These are phyloP conservation scores for Ustilago nuda DNA, from an alignment of 1,284 basidiomycete genomes.

Conservation along the genomic window DNA sequence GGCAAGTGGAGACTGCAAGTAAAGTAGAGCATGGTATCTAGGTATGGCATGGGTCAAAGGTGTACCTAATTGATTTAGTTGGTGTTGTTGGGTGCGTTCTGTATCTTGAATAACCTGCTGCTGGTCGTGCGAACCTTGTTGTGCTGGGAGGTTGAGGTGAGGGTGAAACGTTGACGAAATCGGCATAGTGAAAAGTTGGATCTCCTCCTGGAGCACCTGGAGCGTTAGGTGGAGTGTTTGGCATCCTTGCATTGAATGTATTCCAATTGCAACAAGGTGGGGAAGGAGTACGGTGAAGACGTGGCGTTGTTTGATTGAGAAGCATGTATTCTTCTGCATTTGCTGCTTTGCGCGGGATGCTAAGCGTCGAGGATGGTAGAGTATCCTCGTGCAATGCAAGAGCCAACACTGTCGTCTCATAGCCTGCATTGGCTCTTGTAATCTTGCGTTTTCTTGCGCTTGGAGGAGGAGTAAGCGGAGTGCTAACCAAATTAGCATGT, in stretches of 20 bases:
- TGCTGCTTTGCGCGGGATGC: slow-evolving; percentile 7
- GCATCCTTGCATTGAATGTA: slow-evolving; percentile 1
- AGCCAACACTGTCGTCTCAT: slow-evolving; percentile 3
- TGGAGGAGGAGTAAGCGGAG: slow-evolving; percentile 29
- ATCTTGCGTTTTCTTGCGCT: slow-evolving; percentile 9
- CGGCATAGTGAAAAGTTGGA: slow-evolving; percentile 53
- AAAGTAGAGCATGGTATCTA: neutral
- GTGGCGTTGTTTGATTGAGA: neutral
- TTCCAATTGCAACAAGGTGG: neutral
- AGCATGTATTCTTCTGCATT: slow-evolving; percentile 41
- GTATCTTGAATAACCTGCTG: neutral
- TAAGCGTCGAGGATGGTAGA: slow-evolving; percentile 5
- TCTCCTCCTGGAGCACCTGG: slow-evolving; percentile 45
- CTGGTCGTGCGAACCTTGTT: slow-evolving; percentile 7
- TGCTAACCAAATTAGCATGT: slow-evolving; percentile 1
- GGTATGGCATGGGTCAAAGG: slow-evolving; percentile 19
- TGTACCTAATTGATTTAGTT: slow-evolving; percentile 24
- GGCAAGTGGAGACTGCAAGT: too few species aligned
- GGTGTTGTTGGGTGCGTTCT: slow-evolving; percentile 18
- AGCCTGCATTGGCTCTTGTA: neutral
- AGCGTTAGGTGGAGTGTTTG: slow-evolving; percentile 27
- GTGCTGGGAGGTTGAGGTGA: slow-evolving; percentile 45
- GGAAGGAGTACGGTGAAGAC: slow-evolving; percentile 21
- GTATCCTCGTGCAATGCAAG: slow-evolving; percentile 20
- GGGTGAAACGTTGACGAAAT: slow-evolving; percentile 56